Evolutionary conservation across 2,329 filamentous ascomycete species (phyloP), one percentile per base, ranked within the genome.

Genomic region (Zymoseptoria brevis): DNA sequence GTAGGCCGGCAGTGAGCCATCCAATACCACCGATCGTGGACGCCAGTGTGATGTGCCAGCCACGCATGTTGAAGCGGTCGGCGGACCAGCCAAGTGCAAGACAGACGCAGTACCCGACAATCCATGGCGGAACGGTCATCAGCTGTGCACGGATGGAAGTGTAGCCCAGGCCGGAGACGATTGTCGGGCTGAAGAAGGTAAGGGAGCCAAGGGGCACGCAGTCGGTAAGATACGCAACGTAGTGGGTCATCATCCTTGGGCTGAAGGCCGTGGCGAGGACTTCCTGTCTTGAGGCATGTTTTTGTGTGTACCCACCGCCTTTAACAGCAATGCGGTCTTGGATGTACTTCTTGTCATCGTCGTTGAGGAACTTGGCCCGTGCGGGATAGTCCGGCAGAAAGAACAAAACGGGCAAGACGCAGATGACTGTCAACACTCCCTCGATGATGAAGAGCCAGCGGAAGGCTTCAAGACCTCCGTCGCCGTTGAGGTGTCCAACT

Each of bases 401-500:
- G 53, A 66, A 65, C 13, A 68, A 57, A 0, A 69, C 67, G 7
- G 67, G 63, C 5, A 68, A 29, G 1, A 68, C 67, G 35, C 64
- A 67, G 9, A 64, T 45, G 2, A 72, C 60, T 0, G 67, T 68
- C 53, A 68, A 63, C 16, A 67, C 29, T 1, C 67, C 65, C 62
- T 68, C 66, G 54, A 67, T 67, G 53, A 68, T 65, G 64, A 67
- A 68, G 11, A 19, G 67, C 78, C 78, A 80, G 56, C 77, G 69
- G 72, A 77, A 80, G 3, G 75, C 77, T 49, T 73, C 69, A 1
- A 76, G 68, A 2, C 72, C 73, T 4, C 67, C 71, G 8, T 68
- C 65, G 8, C 73, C 71, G 61, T 75, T 73, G 61, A 75, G 73
- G 55, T 84, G 59, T 84, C 84, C 70, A 87, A 90, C 2, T 89